Evolutionary conservation across 2,329 filamentous ascomycete species (phyloP), one percentile per base, ranked within the genome.

Genomic region (Aspergillus piperis): DNA sequence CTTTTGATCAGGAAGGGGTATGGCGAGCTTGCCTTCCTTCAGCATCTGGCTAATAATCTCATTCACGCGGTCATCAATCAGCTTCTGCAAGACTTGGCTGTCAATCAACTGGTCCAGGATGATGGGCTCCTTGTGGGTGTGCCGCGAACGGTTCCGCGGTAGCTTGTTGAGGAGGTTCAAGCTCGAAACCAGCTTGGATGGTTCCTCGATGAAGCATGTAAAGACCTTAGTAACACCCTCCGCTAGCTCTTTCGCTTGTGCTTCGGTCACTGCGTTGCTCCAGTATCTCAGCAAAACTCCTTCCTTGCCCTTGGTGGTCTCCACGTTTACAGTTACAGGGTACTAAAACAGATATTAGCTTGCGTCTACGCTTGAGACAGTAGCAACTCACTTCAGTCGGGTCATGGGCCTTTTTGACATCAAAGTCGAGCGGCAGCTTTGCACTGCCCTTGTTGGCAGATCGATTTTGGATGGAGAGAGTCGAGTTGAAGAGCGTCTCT

Each of bases 401-500:
- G 56, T 78, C 76, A 51, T 77, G 65, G 27, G 70, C 72, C 54
- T 71, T 68, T 42, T 72, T 62, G 4, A 71, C 59, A 8, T 73
- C 66, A 50, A 77, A 77, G 0, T 67, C 65, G 19, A 78, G 58
- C 3, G 66, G 65, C 17, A 69, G 66, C 2, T 73, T 61, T 47
- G 69, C 64, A 5, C 62, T 56, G 17, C 61, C 64, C 15, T 67
- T 68, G 2, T 67, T 64, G 30, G 62, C 64, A 1, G 68, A 67
- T 38, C 73, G 70, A 54, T 75, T 77, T 36, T 79, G 77, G 36
- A 78, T 77, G 1, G 77, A 78, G 6, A 79, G 67, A 0, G 73
- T 75, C 3, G 77, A 79, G 61, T 80, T 79, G 62, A 80, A 80
- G 1, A 80, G 68, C 7, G 71, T 60, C 47, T 73, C 69, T 15